These are phyloP conservation scores for Aspergillus bombycis DNA, from an alignment of 2,329 filamentous ascomycete species.

Conservation along the genomic window DNA sequence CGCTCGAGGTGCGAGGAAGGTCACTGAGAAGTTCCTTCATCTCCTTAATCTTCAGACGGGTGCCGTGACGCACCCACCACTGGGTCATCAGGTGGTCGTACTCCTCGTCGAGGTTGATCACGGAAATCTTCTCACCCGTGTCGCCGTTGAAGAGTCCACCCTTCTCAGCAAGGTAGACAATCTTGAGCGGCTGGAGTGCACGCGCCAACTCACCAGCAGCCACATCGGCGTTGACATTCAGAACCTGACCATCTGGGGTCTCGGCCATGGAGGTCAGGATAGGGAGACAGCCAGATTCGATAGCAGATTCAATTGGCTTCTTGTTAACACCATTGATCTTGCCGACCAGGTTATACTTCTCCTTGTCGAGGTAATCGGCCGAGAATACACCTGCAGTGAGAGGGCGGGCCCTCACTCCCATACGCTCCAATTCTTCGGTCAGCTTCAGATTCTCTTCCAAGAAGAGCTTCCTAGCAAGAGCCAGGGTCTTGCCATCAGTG, in stretches of 20 bases:
- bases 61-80: constrained; percentile 93
- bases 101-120: constrained; percentile 96
- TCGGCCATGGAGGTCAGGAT: constrained; percentile 97
- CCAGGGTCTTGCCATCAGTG: constrained; percentile 92
- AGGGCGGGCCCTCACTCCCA: constrained; percentile 85
- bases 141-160: constrained; percentile 93
- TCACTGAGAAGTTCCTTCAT: constrained; percentile 91
- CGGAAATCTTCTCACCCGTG: constrained; percentile 91
- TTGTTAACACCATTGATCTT: constrained; percentile 94
- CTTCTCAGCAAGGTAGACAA: constrained; percentile 98
- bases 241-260: constrained; percentile 83
- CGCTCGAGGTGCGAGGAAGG: constrained; percentile 87
- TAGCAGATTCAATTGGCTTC: constrained; percentile 84
- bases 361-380: constrained; percentile 93
- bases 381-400: constrained; percentile 88
- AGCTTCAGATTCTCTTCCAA: constrained; percentile 93
- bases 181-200: constrained; percentile 89
- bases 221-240: constrained; percentile 98
- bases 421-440: constrained; percentile 83
- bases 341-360: constrained; percentile 93
- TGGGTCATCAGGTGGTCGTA: constrained; percentile 91
- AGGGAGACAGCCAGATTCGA: constrained; percentile 87
- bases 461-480: constrained; percentile 88
- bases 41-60: constrained; percentile 94
- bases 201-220: constrained; percentile 91